Evolutionary conservation across 176 grass and related monocot genomes (phyloP), one percentile per base, ranked within the genome.

Genomic region (Eragrostis curvula): DNA sequence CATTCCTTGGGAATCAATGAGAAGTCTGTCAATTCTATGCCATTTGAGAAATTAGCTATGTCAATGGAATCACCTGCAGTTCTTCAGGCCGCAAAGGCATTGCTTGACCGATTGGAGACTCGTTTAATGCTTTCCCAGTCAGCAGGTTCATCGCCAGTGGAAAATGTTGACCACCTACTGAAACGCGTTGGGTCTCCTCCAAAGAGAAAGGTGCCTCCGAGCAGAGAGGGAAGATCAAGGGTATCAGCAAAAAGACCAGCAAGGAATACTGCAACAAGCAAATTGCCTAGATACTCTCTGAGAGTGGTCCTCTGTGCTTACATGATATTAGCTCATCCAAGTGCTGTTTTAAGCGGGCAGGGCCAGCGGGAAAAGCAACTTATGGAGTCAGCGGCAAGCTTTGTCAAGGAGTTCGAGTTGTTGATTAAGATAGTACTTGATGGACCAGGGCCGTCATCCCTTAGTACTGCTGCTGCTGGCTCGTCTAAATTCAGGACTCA

Each of bases 321-420:
- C 83, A 99, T 99, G 96, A 92, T 99, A 88, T 73, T 99, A 74
- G 92, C 91, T 63, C 96, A 99, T 84, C 96, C 96, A 66, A 82
- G 69, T 90, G 96, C 93, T 67, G 96, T 99, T 87, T 90, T 99
- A 56, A 99, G 96, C 71, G 96, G 90, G 32, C 91, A 88, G 80
- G 93, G 96, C 12, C 93, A 96, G 58, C 83, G 72, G 52, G 96
- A 99, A 73, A 88, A 63, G 40, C 71, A 85, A 52, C 84, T 99
- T 57, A 87, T 90, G 76, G 87, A 92, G 51, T 92, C 96, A 1
- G 89, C 93, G 43, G 68, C 70, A 66, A 86, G 89, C 42, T 99
- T 96, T 71, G 42, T 96, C 41, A 63, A 77, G 16, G 76, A 90
- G 59, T 99, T 94, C 48, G 93, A 99, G 81, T 56, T 79, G 48